A percentile compares a stretch with the other conserved stretches of the same genome.
Conservation (phyloP, 768 basidiomycete species). For the Rubroboletus pulcherrimus region DNA sequence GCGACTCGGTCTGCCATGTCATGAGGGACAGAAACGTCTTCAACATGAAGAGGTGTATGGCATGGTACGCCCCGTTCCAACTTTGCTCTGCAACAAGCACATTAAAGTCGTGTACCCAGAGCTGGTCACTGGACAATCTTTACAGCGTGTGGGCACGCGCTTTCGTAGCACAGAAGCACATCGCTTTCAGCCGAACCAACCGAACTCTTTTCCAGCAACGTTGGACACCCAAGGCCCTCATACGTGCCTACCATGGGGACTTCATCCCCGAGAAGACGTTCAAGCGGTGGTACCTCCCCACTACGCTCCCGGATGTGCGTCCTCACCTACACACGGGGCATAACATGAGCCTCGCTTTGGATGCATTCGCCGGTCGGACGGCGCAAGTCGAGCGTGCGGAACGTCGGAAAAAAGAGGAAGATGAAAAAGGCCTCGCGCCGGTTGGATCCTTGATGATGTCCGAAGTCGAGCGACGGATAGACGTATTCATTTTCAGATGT, state of each 20-base stretch:
- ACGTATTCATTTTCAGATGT: constrained; percentile 85
- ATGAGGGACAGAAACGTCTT: constrained; percentile 51
- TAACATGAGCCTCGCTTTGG: constrained; percentile 43
- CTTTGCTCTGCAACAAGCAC: neutral
- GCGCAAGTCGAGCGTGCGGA: constrained; percentile 37
- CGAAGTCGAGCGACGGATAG: constrained; percentile 92
- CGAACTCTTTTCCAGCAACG: constrained; percentile 85
- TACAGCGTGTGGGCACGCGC: constrained; percentile 88
- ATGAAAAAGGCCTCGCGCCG: constrained; percentile 69
- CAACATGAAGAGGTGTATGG: constrained; percentile 52
- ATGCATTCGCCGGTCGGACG: constrained; percentile 58
- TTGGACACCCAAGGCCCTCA: constrained; percentile 81
- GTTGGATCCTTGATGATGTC: constrained; percentile 94
- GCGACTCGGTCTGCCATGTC: constrained; percentile 25
- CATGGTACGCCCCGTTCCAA: constrained; percentile 50
- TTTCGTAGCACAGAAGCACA: constrained; percentile 37
- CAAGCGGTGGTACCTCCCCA: constrained; percentile 92
- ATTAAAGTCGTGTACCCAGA: constrained; percentile 43
- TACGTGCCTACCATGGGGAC: constrained; percentile 95
- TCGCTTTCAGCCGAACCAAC: constrained; percentile 54
- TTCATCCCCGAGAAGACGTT: constrained; percentile 89
- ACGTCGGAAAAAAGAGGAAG: constrained; percentile 51
- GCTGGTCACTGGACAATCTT: constrained; percentile 85
- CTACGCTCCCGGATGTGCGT: constrained; percentile 80
- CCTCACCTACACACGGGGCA: constrained; percentile 40